Evolutionary conservation across 116 monocot species (phyloP).

Genomic region (Cymodocea nodosa): DNA sequence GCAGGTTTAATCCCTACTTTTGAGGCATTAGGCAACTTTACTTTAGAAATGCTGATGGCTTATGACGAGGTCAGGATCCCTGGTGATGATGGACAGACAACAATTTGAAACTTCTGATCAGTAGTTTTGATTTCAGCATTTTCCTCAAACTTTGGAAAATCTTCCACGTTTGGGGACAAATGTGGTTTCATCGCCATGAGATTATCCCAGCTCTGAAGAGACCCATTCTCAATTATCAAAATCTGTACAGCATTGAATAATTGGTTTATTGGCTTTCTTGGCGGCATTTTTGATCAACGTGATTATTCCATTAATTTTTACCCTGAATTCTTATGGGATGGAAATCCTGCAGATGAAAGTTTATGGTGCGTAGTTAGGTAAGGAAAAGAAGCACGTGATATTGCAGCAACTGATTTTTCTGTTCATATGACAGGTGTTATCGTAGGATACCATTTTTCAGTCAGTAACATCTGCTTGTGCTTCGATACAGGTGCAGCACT

Average conservation of each 20-base stretch:
- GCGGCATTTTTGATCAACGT: background rate
- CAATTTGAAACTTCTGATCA: background rate
- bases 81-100: background rate
- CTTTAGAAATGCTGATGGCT: constrained; percentile 27
- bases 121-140: background rate
- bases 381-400: no score
- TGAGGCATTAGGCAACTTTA: constrained; percentile 37
- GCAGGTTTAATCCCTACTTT: constrained; percentile 52
- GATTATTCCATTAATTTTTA: background rate
- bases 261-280: constrained; percentile 5
- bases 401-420: no score
- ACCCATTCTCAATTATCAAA: background rate
- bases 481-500: no score
- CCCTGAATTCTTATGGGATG: no score
- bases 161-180: background rate
- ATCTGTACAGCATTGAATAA: constrained; percentile 2
- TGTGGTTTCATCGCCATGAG: background rate
- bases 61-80: constrained; percentile 41
- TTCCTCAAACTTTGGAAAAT: background rate
- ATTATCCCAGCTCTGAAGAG: background rate
- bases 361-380: no score
- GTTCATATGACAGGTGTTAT: no score
- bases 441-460: no score
- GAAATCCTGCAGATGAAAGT: no score
- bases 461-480: no score